Evolutionary conservation across 2,329 filamentous ascomycete genomes (phyloP), one percentile per base, ranked within the genome.

Genomic region (Cytospora piceicola): DNA sequence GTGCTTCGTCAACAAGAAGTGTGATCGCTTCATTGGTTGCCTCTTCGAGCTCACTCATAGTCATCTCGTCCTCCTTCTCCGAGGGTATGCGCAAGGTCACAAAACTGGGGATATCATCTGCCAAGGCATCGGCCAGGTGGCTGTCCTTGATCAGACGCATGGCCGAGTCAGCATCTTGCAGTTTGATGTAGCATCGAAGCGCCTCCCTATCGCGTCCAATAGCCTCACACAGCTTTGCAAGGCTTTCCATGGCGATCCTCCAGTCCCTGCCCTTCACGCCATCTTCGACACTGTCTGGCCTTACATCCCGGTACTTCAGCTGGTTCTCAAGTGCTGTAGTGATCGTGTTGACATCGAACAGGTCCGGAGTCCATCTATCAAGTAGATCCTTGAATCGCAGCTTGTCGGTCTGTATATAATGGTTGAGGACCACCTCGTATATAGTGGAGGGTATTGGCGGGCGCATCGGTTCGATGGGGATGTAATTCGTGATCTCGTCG

Each of bases 91-190:
- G 88, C 61, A 99, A 85, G 69, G 92, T 85, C 63, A 99, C 90
- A 71, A 99, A 92, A 42, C 91, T 90, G 5, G 93, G 89, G 42
- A 99, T 94, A 74, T 99, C 93, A 72, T 97, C 94, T 0, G 88
- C 87, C 15, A 98, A 88, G 1, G 93, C 90, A 72, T 96, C 93
- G 0, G 96, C 88, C n/a, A 99, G 83, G 74, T 96, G 93, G 72
- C 92, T 90, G 49, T 97, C 92, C 67, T 88, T 87, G 72, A 99
- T 96, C 66, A 99, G 79, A 15, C 85, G 81, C 85, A 99, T 94
- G 0, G 92, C 92, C 12, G 91, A 90, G 74, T 98, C 93, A 0
- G 93, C 94, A 77, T 99, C 93, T 74, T 97, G 93, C 4, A 98
- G 85, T 68, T 87, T 89, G 73, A 99, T 96, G 74, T 96, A 97